These are phyloP conservation scores for Hypholoma fasciculare DNA, from an alignment of 768 basidiomycete genomes.

Conservation along the genomic window DNA sequence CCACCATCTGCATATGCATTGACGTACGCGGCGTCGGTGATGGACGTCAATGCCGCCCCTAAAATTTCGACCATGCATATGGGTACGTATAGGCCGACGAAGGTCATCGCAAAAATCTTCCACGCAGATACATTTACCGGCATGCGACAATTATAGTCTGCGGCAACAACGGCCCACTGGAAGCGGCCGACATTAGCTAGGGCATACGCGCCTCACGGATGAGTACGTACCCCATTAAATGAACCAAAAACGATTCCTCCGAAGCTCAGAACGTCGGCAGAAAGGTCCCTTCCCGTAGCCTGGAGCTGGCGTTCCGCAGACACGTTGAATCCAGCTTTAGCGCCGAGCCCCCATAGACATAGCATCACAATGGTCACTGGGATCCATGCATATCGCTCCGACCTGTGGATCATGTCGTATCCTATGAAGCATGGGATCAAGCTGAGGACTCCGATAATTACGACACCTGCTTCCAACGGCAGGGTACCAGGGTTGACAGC, in stretches of 20 bases:
- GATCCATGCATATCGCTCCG: slow-evolving; percentile 16
- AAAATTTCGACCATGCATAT: slow-evolving; percentile 15
- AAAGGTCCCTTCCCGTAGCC: slow-evolving; percentile 10
- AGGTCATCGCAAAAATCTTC: slow-evolving; percentile 18
- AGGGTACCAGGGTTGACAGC: slow-evolving; percentile 16
- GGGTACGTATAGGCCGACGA: slow-evolving; percentile 14
- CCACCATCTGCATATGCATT: slow-evolving; percentile 38
- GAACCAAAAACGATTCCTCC: slow-evolving; percentile 16
- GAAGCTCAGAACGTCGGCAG: slow-evolving; percentile 14
- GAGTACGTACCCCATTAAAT: slow-evolving; percentile 13
- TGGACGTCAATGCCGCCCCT: slow-evolving; percentile 34
- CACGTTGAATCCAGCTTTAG: slow-evolving; percentile 13
- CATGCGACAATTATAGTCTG: slow-evolving; percentile 18
- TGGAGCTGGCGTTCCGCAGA: slow-evolving; percentile 8
- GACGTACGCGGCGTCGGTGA: slow-evolving; percentile 37
- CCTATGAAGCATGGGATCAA: slow-evolving; percentile 18
- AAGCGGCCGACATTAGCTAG: background rate
- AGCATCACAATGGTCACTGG: slow-evolving; percentile 14
- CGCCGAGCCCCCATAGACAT: slow-evolving; percentile 15
- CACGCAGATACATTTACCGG: slow-evolving; percentile 7
- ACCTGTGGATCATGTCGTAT: slow-evolving; percentile 16
- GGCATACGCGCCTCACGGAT: background rate
- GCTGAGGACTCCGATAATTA: slow-evolving; percentile 16
- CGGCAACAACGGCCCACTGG: slow-evolving; percentile 16
- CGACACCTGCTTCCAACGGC: slow-evolving; percentile 11